phyloP scores from a whole-genome alignment of 495 filamentous ascomycete genomes.

The Saxophila tyrrhenica region DNA sequence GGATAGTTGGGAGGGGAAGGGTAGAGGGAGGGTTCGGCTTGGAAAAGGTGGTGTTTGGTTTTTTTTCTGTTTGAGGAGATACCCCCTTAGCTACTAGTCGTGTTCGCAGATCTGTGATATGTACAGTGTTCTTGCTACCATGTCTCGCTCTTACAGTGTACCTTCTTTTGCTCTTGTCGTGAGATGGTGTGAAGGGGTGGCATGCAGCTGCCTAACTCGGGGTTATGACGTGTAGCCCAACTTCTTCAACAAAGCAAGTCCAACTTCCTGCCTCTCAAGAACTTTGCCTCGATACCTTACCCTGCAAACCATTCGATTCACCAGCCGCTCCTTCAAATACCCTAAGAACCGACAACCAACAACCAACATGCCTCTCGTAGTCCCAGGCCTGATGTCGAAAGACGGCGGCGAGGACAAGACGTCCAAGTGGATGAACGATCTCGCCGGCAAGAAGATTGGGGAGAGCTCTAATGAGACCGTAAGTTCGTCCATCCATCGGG shows the following conservation, averaged over 20 bases:
- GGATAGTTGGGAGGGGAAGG: neutral
- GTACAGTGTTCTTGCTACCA: too few species aligned
- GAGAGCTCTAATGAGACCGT: constrained; percentile 23
- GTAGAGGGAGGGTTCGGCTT: neutral
- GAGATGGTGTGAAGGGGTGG: too few species aligned
- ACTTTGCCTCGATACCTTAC: neutral
- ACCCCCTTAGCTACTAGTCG: too few species aligned
- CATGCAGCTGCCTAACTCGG: too few species aligned
- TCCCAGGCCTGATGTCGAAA: constrained; percentile 18
- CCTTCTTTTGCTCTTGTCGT: too few species aligned
- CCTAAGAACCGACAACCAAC: neutral
- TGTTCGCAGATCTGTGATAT: too few species aligned
- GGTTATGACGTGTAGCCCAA: too few species aligned
- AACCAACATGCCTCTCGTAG: constrained; percentile 23
- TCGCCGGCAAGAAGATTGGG: constrained; percentile 24
- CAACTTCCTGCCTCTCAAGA: too few species aligned
- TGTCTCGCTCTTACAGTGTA: too few species aligned
- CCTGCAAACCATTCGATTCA: neutral
- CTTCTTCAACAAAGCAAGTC: too few species aligned
- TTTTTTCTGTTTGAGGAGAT: too few species aligned
- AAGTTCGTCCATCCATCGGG: neutral
- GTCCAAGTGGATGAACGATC: constrained; percentile 20
- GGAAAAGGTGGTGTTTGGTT: neutral
- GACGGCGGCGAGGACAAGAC: constrained; percentile 16
- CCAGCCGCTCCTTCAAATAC: neutral